Base-by-base conservation (phyloP, 139 green algal genomes). In the Pycnococcus provasolii region DNA sequence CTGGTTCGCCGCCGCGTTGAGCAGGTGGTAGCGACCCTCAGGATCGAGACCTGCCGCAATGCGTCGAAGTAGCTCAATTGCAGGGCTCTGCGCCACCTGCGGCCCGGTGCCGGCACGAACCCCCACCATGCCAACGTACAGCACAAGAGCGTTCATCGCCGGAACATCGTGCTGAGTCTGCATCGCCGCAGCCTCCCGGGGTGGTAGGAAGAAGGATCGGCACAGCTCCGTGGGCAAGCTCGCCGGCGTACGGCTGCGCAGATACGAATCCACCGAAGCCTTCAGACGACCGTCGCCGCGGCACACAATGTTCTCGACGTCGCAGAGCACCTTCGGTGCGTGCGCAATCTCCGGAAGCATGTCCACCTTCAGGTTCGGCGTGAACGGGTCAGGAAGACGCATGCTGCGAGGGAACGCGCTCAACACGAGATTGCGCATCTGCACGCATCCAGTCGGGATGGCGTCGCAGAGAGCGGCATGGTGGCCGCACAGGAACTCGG, bases 401-500 rank as follows among this genome's bases (percentile, higher is more conserved):
- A 99, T 97, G 80, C 88, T 90, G 60, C 90, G 83, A 0, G 94
- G 94, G 83, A 97, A 99, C 53, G 94, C 94, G 4, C 78, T 89
- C 53, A 99, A 84, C 44, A 98, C 84, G 61, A 99, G 80, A 83
- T 99, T 99, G 62, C 94, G 84, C 88, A 98, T 91, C 80, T 96
- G 91, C 62, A 99, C 89, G 75, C 90, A 96, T 4, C 76, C 85
- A 4, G 86, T 73, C 42, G 94, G 94, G 70, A 98, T 94, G 68
- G 79, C 79, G 75, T 96, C 86, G 78, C 88, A 96, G 42, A 99
- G 87, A 68, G 80, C 77, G 67, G 95, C 89, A 82, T 97, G 89
- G 73, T 95, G 85, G 76, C 97, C 86, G 79, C 91, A 96, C 65
- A 98, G 86, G 80, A 99, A 97, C 84, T 98, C 93, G 4, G 94